These are phyloP conservation scores for Anthostomella pinea DNA, from an alignment of 2,329 filamentous ascomycete species.

Conservation along the genomic window DNA sequence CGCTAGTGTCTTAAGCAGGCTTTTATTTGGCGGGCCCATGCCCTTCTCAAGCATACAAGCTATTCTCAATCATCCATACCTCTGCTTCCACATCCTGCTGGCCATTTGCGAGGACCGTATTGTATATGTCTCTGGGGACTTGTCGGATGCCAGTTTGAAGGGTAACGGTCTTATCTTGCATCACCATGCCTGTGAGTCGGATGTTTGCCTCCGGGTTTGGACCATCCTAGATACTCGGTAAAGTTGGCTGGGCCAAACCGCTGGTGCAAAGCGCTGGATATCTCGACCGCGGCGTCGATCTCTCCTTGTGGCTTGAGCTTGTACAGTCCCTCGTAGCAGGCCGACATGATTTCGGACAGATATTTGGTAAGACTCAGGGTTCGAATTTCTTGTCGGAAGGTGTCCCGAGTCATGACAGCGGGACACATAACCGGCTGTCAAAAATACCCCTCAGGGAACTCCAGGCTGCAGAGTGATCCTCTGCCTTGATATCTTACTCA, in stretches of 20 bases:
- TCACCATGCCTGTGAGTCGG: too few relatives aligned
- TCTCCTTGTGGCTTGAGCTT: constrained; percentile 90
- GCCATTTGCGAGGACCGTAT: constrained; percentile 16
- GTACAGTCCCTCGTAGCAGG: constrained; percentile 91
- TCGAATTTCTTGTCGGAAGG: constrained; percentile 86
- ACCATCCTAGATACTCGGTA: constrained; percentile 87
- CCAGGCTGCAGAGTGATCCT: too few relatives aligned
- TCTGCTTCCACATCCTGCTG: constrained; percentile 26
- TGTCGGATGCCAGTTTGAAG: too few relatives aligned
- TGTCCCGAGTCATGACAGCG: constrained; percentile 71
- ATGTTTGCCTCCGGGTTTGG: too few relatives aligned
- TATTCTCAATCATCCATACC: constrained; percentile 11
- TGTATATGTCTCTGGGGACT: too few relatives aligned
- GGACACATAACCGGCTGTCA: too few relatives aligned
- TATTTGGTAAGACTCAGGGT: constrained; percentile 93
- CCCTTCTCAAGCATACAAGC: constrained; percentile 72
- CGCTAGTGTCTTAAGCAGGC: constrained; percentile 71
- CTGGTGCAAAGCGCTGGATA: constrained; percentile 92
- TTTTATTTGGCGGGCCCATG: constrained; percentile 86
- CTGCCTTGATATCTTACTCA: too few relatives aligned
- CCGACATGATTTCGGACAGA: constrained; percentile 92
- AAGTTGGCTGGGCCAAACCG: constrained; percentile 89
- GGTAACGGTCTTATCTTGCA: too few relatives aligned
- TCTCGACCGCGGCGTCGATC: constrained; percentile 86
- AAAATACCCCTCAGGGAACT: too few relatives aligned